Evolutionary conservation across 495 filamentous ascomycete species (phyloP).

Genomic region (Podospora comata): DNA sequence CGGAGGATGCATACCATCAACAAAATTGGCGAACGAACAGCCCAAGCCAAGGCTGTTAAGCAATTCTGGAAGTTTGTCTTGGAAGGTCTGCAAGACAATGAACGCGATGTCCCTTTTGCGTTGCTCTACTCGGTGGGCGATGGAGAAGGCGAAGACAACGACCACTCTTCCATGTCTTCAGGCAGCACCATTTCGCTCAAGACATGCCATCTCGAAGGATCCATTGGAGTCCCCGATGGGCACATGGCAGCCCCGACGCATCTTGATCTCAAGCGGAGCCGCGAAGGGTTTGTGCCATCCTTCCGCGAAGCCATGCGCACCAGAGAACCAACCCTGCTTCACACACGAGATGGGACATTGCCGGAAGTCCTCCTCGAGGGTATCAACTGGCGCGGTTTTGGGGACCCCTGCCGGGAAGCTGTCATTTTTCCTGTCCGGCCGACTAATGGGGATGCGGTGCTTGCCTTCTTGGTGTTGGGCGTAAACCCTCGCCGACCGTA

Average conservation of each 20-base stretch:
- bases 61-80: conserved; percentile 53
- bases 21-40: conserved; percentile 56
- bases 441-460: conserved; percentile 33
- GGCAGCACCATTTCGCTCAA: conserved; percentile 53
- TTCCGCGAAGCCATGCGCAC: conserved; percentile 54
- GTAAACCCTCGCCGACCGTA: conserved; percentile 45
- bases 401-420: conserved; percentile 33
- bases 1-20: conserved; percentile 56
- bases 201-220: conserved; percentile 51
- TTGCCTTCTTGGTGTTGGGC: conserved; percentile 45
- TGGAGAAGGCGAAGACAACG: conserved; percentile 42
- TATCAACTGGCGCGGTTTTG: conserved; percentile 37
- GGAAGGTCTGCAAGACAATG: conserved; percentile 47
- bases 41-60: conserved; percentile 54
- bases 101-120: conserved; percentile 52
- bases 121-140: conserved; percentile 53
- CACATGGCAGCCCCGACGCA: conserved; percentile 49
- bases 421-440: conserved; percentile 48
- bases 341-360: conserved; percentile 53
- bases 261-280: conserved; percentile 54
- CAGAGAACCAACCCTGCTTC: conserved; percentile 53
- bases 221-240: conserved; percentile 53
- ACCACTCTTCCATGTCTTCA: conserved; percentile 56
- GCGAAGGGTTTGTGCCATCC: conserved; percentile 55
- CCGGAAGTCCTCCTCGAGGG: conserved; percentile 40